Evolutionary conservation across 2,329 filamentous ascomycete genomes (phyloP).

Genomic region (Alternaria sp.): DNA sequence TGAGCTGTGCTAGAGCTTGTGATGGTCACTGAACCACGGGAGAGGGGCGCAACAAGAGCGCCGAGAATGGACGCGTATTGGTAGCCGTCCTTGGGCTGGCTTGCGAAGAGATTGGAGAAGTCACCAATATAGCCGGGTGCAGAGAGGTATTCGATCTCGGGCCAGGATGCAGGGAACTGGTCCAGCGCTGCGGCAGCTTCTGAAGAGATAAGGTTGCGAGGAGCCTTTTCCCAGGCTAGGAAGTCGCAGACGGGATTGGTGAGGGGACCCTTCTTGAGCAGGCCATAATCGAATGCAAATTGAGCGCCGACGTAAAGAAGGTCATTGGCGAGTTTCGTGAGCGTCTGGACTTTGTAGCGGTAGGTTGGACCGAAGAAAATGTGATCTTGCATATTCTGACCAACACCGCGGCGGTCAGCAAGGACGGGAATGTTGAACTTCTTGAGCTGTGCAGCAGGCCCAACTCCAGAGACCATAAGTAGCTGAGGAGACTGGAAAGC

Average conservation of each 20-base stretch:
- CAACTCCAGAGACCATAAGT: slow-evolving; percentile 48
- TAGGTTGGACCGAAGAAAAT: slow-evolving; percentile 30
- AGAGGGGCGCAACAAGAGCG: slow-evolving; percentile 42
- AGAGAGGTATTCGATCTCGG: slow-evolving; percentile 34
- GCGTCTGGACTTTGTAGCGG: slow-evolving; percentile 23
- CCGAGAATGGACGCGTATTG: slow-evolving; percentile 43
- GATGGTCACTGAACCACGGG: slow-evolving; percentile 46
- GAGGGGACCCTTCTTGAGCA: slow-evolving; percentile 19
- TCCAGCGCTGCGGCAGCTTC: slow-evolving; percentile 9
- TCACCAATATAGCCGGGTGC: slow-evolving; percentile 22
- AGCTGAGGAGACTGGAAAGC: slow-evolving; percentile 53
- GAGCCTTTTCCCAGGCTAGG: slow-evolving; percentile 34
- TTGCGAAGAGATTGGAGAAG: slow-evolving; percentile 20
- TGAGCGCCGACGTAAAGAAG: slow-evolving; percentile 21
- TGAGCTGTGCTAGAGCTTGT: slow-evolving; percentile 28
- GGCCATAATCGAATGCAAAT: slow-evolving; percentile 6
- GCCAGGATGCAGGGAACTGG: slow-evolving; percentile 29
- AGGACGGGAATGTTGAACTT: slow-evolving; percentile 28
- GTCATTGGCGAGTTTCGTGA: slow-evolving; percentile 22
- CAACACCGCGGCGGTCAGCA: slow-evolving; percentile 30
- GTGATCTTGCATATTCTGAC: slow-evolving; percentile 33
- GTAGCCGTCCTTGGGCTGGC: slow-evolving; percentile 32
- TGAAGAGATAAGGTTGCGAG: slow-evolving; percentile 16
- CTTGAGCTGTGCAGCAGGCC: slow-evolving; percentile 26
- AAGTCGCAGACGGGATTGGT: slow-evolving; percentile 29